Evolutionary conservation across 2,329 filamentous ascomycete genomes (phyloP), one percentile per base, ranked within the genome.

Genomic region (Aspergillus sergii): DNA sequence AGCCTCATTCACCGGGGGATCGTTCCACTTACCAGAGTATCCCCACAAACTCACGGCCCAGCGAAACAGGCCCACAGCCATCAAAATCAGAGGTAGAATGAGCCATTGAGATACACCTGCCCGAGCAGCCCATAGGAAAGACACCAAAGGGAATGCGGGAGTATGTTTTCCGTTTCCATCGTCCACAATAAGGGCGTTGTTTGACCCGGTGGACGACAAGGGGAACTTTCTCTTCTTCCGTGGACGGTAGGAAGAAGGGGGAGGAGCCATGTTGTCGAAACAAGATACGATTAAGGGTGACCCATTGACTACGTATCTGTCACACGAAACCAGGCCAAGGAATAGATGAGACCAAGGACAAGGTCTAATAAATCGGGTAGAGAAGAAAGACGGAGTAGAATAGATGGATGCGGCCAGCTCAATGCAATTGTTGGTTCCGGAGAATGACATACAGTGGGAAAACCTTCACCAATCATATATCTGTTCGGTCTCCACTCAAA

Each of bases 41-140:
- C 92, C 93, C 92, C 95, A 98, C 50, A 98, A 83, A 32, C 93
- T 91, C 55, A 93, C 91, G 36, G 92, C 90, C 95, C 95, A 98
- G 71, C 95, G 86, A 76, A 98, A 97, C 54, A 99, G 85, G 23
- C 93, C 94, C n/a, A 88, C 92, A 1, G 85, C 87, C 91, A 98
- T 97, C 59, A 99, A 82, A 5, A 97, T 89, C 70, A 96, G 81
- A 2, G 95, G 94, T 36, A 99, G 81, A 5, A 94, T 86, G 72
- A 97, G 88, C 94, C 95, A 98, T 91, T 94, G 91, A 59, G 94
- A 96, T 0, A 91, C 91, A 21, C 80, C 80, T 58, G 90, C 90
- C 67, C 94, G 90, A 26, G 93, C 91, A 57, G 94, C 93, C 92
- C 94, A 97, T 57, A 99, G 86, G 74, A 99, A 94, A n/a, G 94